Evolutionary conservation across 768 basidiomycete genomes (phyloP).

Genomic region (Dictyophora rubrovolvata): DNA sequence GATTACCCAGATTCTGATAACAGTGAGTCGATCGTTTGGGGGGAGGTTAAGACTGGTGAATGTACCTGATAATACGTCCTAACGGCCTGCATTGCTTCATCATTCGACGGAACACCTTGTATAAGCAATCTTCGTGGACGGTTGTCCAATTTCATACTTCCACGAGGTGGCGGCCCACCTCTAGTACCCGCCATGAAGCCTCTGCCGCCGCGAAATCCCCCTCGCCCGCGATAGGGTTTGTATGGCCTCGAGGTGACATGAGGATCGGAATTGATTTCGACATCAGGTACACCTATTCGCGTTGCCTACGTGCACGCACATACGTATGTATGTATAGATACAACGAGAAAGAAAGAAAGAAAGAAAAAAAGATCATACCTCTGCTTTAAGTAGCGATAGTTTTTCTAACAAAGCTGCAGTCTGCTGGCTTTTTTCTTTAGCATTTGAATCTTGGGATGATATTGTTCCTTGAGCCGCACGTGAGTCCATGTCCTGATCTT

Average conservation of each 20-base stretch:
- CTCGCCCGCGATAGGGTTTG: conserved; percentile 50
- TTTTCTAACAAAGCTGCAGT: conserved; percentile 67
- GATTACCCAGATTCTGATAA: conserved; percentile 51
- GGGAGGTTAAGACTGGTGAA: conserved; percentile 9
- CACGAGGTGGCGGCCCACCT: conserved; percentile 54
- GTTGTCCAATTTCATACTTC: conserved; percentile 85
- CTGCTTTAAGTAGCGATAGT: conserved; percentile 66
- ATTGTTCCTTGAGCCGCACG: conserved; percentile 31
- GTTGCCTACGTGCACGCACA: conserved; percentile 42
- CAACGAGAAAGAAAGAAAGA: not conserved
- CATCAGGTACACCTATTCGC: conserved; percentile 57
- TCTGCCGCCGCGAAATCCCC: conserved; percentile 58
- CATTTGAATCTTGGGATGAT: conserved; percentile 22
- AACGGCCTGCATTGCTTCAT: conserved; percentile 41
- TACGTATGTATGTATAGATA: not conserved
- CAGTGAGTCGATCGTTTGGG: not conserved
- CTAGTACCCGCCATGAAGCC: conserved; percentile 51
- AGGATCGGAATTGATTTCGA: conserved; percentile 24
- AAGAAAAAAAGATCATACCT: conserved; percentile 41
- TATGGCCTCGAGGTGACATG: conserved; percentile 22
- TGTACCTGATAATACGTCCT: conserved; percentile 77
- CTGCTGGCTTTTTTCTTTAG: conserved; percentile 32
- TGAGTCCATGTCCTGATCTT: conserved; percentile 73
- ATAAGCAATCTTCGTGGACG: conserved; percentile 73
- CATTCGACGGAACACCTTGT: conserved; percentile 48